These are phyloP conservation scores for Cutaneotrichosporon mucoides DNA, from an alignment of 1,284 basidiomycete species.

Conservation along the genomic window DNA sequence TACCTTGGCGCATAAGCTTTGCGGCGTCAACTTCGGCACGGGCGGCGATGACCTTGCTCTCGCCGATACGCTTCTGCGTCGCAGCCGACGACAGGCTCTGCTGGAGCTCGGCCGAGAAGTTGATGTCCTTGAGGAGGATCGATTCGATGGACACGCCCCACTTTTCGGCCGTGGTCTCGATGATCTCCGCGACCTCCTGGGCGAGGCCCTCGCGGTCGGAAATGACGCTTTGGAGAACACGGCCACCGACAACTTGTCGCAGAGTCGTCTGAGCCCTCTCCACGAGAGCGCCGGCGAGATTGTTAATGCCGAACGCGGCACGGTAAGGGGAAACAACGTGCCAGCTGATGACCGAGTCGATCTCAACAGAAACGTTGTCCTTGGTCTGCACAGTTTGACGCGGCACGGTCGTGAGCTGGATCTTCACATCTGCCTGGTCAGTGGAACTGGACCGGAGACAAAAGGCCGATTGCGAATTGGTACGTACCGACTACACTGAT, in stretches of 20 bases:
- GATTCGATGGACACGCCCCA: conserved; percentile 96
- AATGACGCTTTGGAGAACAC: conserved; percentile 57
- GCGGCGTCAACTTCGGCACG: conserved; percentile 93
- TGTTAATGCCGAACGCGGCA: conserved; percentile 85
- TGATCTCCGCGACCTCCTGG: conserved; percentile 88
- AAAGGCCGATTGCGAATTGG: neutral
- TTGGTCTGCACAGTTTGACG: conserved; percentile 65
- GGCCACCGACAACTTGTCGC: conserved; percentile 88
- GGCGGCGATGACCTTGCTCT: conserved; percentile 89
- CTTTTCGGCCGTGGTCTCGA: conserved; percentile 59
- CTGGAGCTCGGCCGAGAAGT: conserved; percentile 87
- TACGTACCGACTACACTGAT: conserved; percentile 59
- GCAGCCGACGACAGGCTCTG: conserved; percentile 88
- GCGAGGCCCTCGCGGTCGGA: conserved; percentile 92
- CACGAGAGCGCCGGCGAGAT: conserved; percentile 78
- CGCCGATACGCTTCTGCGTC: conserved; percentile 85
- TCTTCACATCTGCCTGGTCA: conserved; percentile 68
- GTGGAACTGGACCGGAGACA: neutral
- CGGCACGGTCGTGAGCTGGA: conserved; percentile 82
- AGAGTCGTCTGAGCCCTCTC: conserved; percentile 95
- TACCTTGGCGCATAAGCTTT: conserved; percentile 74
- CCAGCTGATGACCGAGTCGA: conserved; percentile 77
- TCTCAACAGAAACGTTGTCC: conserved; percentile 63
- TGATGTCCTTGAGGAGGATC: conserved; percentile 70
- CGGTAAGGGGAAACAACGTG: conserved; percentile 71